phyloP scores from a whole-genome alignment of 169 alveolate species.

The Perkinsus olseni region DNA sequence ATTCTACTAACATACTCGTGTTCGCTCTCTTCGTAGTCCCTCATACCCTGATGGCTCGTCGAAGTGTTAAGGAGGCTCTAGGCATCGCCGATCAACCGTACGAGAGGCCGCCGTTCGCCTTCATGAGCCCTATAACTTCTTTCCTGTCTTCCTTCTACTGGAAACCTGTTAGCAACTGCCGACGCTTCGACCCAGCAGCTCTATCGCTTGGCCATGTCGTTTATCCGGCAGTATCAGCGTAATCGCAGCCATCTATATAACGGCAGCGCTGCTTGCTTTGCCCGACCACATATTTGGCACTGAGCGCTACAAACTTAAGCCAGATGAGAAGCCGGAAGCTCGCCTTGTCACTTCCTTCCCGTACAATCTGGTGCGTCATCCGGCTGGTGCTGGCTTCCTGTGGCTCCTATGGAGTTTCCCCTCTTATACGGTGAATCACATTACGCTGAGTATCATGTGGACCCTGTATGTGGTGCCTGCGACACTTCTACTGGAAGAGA shows the following conservation, averaged over 20 bases:
- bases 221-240: background rate
- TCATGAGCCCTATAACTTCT: background rate
- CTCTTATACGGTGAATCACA: background rate
- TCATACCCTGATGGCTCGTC: background rate
- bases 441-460: background rate
- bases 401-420: background rate
- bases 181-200: background rate
- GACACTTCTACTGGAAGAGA: background rate
- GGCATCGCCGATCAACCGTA: background rate
- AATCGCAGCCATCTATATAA: background rate
- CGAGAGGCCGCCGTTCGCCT: background rate
- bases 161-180: background rate
- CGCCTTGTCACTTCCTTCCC: background rate
- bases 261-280: background rate
- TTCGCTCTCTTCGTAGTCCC: background rate
- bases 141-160: background rate
- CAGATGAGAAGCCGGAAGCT: background rate
- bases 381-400: background rate
- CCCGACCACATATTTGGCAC: background rate
- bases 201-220: background rate
- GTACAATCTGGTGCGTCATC: background rate
- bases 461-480: background rate
- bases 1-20: background rate
- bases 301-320: background rate
- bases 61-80: background rate